These are phyloP conservation scores for Lipomyces oligophaga DNA, from an alignment of 805 yeast species.

Conservation along the genomic window DNA sequence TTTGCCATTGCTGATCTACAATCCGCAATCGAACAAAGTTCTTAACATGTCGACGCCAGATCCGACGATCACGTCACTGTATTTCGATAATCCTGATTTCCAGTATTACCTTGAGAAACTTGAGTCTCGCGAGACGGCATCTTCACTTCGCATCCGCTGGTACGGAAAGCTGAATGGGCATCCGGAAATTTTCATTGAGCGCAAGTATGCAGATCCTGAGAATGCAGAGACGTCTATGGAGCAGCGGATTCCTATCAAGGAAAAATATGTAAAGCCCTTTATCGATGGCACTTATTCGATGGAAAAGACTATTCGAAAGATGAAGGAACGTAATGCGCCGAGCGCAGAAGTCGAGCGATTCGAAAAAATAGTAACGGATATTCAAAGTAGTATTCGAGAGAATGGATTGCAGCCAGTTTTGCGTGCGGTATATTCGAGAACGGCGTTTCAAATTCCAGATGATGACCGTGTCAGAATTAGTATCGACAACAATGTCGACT, in stretches of 20 bases:
- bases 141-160: slow-evolving; percentile 85
- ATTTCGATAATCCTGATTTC: slow-evolving; percentile 79
- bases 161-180: slow-evolving; percentile 73
- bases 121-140: slow-evolving; percentile 44
- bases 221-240: slow-evolving; percentile 39
- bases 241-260: slow-evolving; percentile 66
- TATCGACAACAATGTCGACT: slow-evolving; percentile 82
- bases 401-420: slow-evolving; percentile 76
- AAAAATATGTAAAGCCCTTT: slow-evolving; percentile 74
- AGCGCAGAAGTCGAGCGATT: slow-evolving; percentile 49
- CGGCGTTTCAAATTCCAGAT: slow-evolving; percentile 98
- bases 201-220: slow-evolving; percentile 54
- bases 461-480: slow-evolving; percentile 88
- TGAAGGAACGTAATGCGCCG: slow-evolving; percentile 56
- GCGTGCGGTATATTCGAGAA: slow-evolving; percentile 81
- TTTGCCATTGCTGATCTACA: slow-evolving; percentile 83
- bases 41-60: slow-evolving; percentile 44
- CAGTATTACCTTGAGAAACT: slow-evolving; percentile 83
- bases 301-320: slow-evolving; percentile 55
- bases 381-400: slow-evolving; percentile 60
- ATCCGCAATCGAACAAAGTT: slow-evolving; percentile 45
- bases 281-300: slow-evolving; percentile 51
- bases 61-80: slow-evolving; percentile 79
- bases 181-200: slow-evolving; percentile 77
- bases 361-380: slow-evolving; percentile 52